Conservation (phyloP, 371 early-diverging fungal species). For the Mortierella sp. region DNA sequence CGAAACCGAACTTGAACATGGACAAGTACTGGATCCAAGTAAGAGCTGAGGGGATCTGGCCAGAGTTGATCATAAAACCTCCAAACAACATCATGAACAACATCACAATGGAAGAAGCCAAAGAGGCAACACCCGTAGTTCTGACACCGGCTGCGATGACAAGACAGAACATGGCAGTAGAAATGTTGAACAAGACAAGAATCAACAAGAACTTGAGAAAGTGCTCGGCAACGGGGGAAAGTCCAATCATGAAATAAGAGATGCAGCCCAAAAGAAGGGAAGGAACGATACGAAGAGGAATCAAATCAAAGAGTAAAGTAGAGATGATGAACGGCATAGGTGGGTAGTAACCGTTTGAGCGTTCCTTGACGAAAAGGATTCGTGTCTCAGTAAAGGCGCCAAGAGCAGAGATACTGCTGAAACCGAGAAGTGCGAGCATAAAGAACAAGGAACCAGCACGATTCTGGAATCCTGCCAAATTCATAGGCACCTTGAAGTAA, state of each 20-base stretch:
- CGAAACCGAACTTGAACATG: constrained; percentile 75
- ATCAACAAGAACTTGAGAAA: constrained; percentile 88
- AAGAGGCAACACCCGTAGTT: constrained; percentile 85
- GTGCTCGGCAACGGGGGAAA: constrained; percentile 73
- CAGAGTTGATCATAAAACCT: constrained; percentile 90
- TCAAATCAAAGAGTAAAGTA: constrained; percentile 85
- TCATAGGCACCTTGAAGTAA: constrained; percentile 85
- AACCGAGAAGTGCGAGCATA: constrained; percentile 85
- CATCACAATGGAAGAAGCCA: constrained; percentile 87
- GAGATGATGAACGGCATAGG: constrained; percentile 83
- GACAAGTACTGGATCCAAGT: constrained; percentile 73
- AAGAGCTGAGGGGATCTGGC: constrained; percentile 65
- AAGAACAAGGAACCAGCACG: constrained; percentile 93
- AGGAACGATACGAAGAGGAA: constrained; percentile 88
- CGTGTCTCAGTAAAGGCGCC: constrained; percentile 83
- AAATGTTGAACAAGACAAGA: constrained; percentile 87
- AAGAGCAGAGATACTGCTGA: constrained; percentile 84
- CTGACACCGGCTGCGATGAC: constrained; percentile 82
- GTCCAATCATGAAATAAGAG: constrained; percentile 91
- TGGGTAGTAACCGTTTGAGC: constrained; percentile 89
- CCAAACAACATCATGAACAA: constrained; percentile 94
- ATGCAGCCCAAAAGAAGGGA: constrained; percentile 87
- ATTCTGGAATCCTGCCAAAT: constrained; percentile 91
- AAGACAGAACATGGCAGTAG: constrained; percentile 86
- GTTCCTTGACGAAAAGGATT: constrained; percentile 85